phyloP scores from a whole-genome alignment of 2,329 filamentous ascomycete genomes.

The Botrytis pseudocinerea region DNA sequence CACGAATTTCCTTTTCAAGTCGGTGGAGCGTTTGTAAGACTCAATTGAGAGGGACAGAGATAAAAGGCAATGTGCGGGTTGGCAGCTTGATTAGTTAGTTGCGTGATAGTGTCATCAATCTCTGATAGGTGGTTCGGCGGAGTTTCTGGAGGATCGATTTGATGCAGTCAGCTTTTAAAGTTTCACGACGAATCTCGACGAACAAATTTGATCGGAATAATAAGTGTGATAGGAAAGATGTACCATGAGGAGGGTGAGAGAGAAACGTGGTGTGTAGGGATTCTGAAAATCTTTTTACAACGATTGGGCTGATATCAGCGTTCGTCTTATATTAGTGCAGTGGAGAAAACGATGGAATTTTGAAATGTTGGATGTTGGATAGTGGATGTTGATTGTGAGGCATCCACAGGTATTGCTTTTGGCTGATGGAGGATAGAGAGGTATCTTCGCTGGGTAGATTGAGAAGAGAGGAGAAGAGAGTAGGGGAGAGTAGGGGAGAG shows the following conservation, averaged over 20 bases:
- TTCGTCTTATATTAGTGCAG: neutral
- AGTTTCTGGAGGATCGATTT: constrained; percentile 8
- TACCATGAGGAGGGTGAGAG: neutral
- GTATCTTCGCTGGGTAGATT: neutral
- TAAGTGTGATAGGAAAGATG: constrained; percentile 2
- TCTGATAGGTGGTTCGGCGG: neutral
- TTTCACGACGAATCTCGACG: neutral
- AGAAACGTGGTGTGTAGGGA: constrained; percentile 21
- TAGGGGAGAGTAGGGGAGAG: too few relatives aligned
- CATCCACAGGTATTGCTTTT: neutral
- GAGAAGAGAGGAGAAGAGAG: neutral
- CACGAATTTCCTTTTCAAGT: neutral
- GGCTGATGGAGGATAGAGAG: neutral
- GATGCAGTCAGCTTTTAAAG: constrained; percentile 17
- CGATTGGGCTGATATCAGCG: neutral
- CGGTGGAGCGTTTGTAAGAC: neutral
- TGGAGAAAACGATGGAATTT: neutral
- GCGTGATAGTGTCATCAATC: neutral
- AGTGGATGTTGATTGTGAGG: neutral
- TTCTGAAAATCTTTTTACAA: neutral
- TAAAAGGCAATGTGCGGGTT: neutral
- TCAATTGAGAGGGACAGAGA: neutral
- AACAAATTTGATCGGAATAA: neutral
- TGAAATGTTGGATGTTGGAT: neutral
- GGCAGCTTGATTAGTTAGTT: neutral